Evolutionary conservation across 768 basidiomycete genomes (phyloP).

Genomic region (Mycena belliarum): DNA sequence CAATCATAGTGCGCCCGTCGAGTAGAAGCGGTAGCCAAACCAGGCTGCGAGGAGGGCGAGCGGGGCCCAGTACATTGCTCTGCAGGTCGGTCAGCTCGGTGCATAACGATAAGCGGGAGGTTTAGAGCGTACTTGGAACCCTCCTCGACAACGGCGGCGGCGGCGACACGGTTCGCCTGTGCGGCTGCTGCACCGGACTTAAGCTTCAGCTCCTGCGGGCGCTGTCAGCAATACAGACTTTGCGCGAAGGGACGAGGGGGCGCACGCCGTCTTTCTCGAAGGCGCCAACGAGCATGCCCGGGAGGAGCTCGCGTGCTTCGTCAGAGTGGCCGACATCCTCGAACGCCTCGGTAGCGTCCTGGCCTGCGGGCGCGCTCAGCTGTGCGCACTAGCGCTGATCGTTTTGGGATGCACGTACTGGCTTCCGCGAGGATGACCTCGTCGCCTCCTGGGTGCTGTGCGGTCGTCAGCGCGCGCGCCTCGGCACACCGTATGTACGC

Average conservation of each 20-base stretch:
- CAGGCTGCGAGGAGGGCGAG: conserved; percentile 78
- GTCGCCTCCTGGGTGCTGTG: conserved; percentile 94
- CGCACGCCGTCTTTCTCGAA: conserved; percentile 69
- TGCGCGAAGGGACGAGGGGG: neutral
- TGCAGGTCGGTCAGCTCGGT: conserved; percentile 27
- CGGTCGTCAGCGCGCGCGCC: neutral
- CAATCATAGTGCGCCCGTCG: conserved; percentile 36
- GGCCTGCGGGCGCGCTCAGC: conserved; percentile 49
- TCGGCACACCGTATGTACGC: conserved; percentile 17
- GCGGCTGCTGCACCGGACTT: conserved; percentile 52
- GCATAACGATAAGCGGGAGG: neutral
- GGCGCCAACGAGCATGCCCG: conserved; percentile 77
- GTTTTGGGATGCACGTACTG: conserved; percentile 56
- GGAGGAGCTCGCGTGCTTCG: conserved; percentile 87
- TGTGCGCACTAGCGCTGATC: neutral
- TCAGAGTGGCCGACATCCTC: conserved; percentile 99
- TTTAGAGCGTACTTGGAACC: conserved; percentile 70
- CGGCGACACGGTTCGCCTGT: conserved; percentile 44
- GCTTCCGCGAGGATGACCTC: conserved; percentile 95
- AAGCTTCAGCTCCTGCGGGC: conserved; percentile 52
- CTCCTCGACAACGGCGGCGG: conserved; percentile 52
- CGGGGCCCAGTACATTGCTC: conserved; percentile 84
- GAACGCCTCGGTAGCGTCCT: conserved; percentile 97
- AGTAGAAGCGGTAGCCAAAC: conserved; percentile 85
- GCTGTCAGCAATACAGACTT: neutral